Base-by-base conservation (phyloP, 345 rosid genomes). In the Rhodamnia rubescens region DNA sequence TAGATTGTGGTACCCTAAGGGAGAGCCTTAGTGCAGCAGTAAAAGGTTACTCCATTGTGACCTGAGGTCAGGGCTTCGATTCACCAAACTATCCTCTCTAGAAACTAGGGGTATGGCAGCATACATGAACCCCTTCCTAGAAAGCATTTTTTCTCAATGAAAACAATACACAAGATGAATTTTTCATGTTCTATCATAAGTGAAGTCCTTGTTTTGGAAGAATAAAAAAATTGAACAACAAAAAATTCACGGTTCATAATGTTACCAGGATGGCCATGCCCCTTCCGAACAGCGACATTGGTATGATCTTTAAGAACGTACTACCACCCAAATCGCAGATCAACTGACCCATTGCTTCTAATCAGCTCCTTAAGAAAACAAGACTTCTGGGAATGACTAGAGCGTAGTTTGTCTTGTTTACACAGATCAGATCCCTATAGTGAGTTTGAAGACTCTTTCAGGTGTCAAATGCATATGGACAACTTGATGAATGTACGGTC, bases 401-500 rank as follows among this genome's bases (percentile, higher is more conserved):
- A 61, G 14, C 21, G 14, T 1, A 14, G 20, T 27, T 27, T 61
- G 74, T 61, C 40, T 21, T 61, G 2, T 14, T 61, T 27, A 29
- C 40, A 42, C 6, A 29, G 7, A 61, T 86, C 54, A 82, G 85
- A 82, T 84, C 69, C 85, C 87, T 83, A 83, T 81, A 84, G 88
- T 54, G 74, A 85, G 88, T 80, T 64, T 16, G 75, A 16, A 85
- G 89, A 52, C 81, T 75, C 84, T 57, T 2, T 85, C 86, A 89
- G 74, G 84, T 84, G 84, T 87, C 85, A 85, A 75, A 86, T 82
- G 87, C 87, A 83, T 86, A 89, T 59, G 81, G 55, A 22, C 88
- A 89, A 87, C 90, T 87, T 82, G 44, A 83, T 53, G 78, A 89
- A 89, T 87, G 84, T 87, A 88, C 88, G 86, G 44, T 29, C 3